phyloP scores from a whole-genome alignment of 2,329 filamentous ascomycete species.

The Cercospora zeina region DNA sequence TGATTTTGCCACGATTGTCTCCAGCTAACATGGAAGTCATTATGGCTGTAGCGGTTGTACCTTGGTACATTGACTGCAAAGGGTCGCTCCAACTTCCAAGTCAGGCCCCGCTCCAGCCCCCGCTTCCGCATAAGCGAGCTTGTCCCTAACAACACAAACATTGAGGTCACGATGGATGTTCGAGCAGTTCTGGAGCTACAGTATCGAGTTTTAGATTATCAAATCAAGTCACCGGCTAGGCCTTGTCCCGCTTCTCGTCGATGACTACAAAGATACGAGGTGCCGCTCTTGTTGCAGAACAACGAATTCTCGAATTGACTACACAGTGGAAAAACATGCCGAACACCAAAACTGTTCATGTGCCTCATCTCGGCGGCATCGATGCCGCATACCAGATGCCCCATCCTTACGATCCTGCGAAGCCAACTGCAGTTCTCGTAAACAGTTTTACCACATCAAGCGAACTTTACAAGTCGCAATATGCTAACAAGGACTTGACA shows the following conservation, averaged over 20 bases:
- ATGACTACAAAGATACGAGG: slow-evolving; percentile 10
- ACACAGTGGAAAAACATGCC: slow-evolving; percentile 33
- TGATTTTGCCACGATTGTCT: neutral
- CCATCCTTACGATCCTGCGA: slow-evolving; percentile 40
- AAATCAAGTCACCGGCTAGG: neutral
- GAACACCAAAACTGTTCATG: slow-evolving; percentile 44
- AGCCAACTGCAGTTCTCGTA: slow-evolving; percentile 55
- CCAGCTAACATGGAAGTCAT: neutral
- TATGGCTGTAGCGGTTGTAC: neutral
- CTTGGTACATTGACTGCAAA: neutral
- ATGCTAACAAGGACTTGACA: slow-evolving; percentile 34
- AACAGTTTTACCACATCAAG: slow-evolving; percentile 55
- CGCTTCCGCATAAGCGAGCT: slow-evolving; percentile 8
- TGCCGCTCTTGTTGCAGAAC: slow-evolving; percentile 10
- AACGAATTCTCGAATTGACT: slow-evolving; percentile 9
- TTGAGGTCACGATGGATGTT: neutral
- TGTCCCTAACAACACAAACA: neutral
- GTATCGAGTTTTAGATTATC: neutral
- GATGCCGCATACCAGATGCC: slow-evolving; percentile 52
- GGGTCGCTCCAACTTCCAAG: neutral
- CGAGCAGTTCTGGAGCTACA: neutral
- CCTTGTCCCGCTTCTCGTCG: neutral
- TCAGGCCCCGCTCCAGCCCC: slow-evolving; percentile 4
- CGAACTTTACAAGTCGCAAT: slow-evolving; percentile 43
- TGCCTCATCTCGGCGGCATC: slow-evolving; percentile 55